Base-by-base conservation (phyloP, 2,329 filamentous ascomycete genomes). In the Talaromyces sp. region DNA sequence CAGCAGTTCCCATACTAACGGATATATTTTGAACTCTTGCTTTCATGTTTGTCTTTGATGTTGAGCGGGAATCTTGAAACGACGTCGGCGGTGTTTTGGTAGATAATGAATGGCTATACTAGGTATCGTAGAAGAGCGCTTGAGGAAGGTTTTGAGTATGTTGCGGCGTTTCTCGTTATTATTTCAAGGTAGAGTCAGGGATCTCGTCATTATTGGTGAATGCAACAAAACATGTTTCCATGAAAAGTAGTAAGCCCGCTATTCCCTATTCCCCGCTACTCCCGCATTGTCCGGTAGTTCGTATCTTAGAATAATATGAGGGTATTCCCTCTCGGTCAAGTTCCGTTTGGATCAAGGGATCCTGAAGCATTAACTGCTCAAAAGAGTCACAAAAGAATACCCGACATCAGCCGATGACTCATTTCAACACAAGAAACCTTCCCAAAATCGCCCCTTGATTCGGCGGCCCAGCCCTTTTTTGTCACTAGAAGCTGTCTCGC, bases 1-100 rank as follows among this genome's bases (percentile, higher is more conserved):
- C 72, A 71, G 19, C 70, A 74, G 53, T 66, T 70, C 54, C 63
- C 64, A 44, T 69, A 62, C 49, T 69, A 57, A 25, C 17, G 44
- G 19, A 47, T 47, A 25, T 47, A 58, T 33, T 19, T 52, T 30
- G 8, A n/a, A 15, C n/a, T 59, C 49, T 11, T 55, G 17, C 22
- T 55, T 27, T 27, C 49, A 13, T 47, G n/a, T 44, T 47, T 47
- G 8, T 19, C 22, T 47, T 22, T 25, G 44, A 25, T 47, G 44
- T 25, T 25, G n/a, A 47, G 44, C 44, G 19, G 11, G 42, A 11
- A 47, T 25, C 6, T 19, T 22, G 44, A 4, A 47, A 25, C 22
- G 44, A 25, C 4, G n/a, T 25, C 25, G 8, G 44, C 44, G 44
- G 36, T 44, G 22, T 49, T 22, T 57, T n/a, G 27, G 19, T 47